Evolutionary conservation across 2,329 filamentous ascomycete species (phyloP), one percentile per base, ranked within the genome.

Genomic region (Amylocarpus encephaloides): DNA sequence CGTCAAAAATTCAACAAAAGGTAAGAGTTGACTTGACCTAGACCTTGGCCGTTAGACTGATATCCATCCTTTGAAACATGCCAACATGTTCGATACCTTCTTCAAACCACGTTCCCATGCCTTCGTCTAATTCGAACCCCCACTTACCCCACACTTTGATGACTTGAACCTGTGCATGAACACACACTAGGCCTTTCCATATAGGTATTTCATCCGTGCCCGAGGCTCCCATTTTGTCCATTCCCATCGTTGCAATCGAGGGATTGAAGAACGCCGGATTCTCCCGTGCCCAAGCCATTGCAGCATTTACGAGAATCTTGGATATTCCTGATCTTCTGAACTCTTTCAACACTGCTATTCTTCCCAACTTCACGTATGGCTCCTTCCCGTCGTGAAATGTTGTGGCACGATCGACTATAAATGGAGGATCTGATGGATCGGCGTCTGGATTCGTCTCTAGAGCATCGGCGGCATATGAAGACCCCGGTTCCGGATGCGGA

Each of bases 51-150:
- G 7, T 26, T 26, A 26, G 22, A 26, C 22, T 44, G 33, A 72
- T 55, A 6, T 71, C 62, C 19, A 82, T 52, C 32, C 79, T 70
- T 54, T 68, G 60, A 55, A 79, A 95, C 90, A 96, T 95, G 52
- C 87, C 91, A 16, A 94, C 76, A 71, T 95, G 90, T 58, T 79
- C 74, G 48, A 95, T 92, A 4, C 86, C 88, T 63, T 94, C 90
- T 67, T 96, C 91, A 56, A 76, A 73, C 90, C 91, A 96, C 26
- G 67, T 75, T 1, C 88, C 88, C 78, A 92, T 80, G 5, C 70
- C 73, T 62, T 86, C 76, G 67, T 96, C 91, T 6, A 78, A 72
- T 53, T 73, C 69, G 65, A 96, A 96, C 0, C 90, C 90, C 68
- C 83, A 78, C 62, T 74, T 78, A 61, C 71, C 70, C 81, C 90